Conservation (phyloP, 495 filamentous ascomycete species). For the Schizothecium vesticola region DNA sequence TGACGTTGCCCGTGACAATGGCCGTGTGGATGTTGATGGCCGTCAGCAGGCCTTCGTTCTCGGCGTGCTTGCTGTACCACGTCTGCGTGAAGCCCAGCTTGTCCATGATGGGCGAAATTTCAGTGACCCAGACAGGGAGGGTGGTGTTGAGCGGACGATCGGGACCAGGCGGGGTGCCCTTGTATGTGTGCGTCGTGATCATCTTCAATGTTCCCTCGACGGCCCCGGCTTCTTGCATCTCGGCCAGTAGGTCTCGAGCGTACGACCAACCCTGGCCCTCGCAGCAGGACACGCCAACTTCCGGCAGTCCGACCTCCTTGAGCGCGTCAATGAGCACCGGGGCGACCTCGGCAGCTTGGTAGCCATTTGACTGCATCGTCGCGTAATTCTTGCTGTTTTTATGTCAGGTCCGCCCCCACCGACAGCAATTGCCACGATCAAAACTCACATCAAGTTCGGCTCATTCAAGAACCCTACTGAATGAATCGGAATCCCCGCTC, state of each 20-base stretch:
- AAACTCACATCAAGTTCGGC: slow-evolving; percentile 41
- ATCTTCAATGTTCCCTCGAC: slow-evolving; percentile 31
- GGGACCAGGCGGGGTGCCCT: slow-evolving; percentile 30
- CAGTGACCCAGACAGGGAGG: slow-evolving; percentile 21
- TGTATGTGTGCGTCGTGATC: slow-evolving; percentile 49
- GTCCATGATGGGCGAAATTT: slow-evolving; percentile 21
- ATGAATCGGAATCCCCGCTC: slow-evolving; percentile 40
- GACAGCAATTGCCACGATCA: background rate
- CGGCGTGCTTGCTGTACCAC: slow-evolving; percentile 36
- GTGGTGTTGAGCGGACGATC: slow-evolving; percentile 17
- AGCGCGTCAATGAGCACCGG: slow-evolving; percentile 38
- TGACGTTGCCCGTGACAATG: slow-evolving; percentile 41
- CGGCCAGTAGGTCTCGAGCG: slow-evolving; percentile 33
- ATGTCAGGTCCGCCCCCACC: background rate
- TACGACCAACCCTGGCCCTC: slow-evolving; percentile 48
- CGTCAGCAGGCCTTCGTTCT: slow-evolving; percentile 49
- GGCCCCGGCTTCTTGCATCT: slow-evolving; percentile 38
- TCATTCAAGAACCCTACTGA: slow-evolving; percentile 56
- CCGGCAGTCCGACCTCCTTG: slow-evolving; percentile 29
- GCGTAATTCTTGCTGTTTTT: slow-evolving; percentile 35
- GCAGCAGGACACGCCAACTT: slow-evolving; percentile 44
- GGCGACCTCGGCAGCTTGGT: slow-evolving; percentile 46
- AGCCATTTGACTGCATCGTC: slow-evolving; percentile 43
- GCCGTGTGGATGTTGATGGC: slow-evolving; percentile 46
- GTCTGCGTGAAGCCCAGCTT: slow-evolving; percentile 30